These are phyloP conservation scores for Sedum album DNA, from an alignment of 164 flowering plant genomes.

Conservation along the genomic window DNA sequence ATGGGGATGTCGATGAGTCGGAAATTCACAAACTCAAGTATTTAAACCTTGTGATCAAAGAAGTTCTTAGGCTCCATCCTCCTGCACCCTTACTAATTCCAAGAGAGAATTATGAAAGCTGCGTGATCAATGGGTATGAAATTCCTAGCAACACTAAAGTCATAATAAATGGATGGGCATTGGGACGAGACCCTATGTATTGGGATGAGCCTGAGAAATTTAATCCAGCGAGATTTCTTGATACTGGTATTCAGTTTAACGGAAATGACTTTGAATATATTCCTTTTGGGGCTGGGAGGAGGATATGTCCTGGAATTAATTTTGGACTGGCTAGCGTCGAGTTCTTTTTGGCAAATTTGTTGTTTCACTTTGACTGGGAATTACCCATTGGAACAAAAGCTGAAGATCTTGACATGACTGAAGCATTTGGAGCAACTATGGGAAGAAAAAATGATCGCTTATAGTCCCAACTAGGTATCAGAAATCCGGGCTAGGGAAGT, in stretches of 20 bases:
- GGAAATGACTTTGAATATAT: too few species aligned
- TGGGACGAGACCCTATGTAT: too few species aligned
- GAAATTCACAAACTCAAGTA: constrained; percentile 7
- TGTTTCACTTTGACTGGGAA: constrained; percentile 17
- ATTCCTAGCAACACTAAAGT: not conserved
- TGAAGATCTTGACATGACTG: constrained; percentile 13
- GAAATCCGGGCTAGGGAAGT: not conserved
- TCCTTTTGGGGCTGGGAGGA: too few species aligned
- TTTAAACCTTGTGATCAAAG: constrained; percentile 5
- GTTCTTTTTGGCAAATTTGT: not conserved
- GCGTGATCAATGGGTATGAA: constrained; percentile 7
- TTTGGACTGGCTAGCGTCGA: constrained; percentile 10
- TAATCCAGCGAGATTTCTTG: too few species aligned
- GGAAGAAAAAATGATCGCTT: constrained; percentile 6
- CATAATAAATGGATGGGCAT: too few species aligned
- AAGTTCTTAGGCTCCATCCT: too few species aligned
- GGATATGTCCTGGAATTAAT: too few species aligned
- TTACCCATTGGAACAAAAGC: constrained; percentile 10
- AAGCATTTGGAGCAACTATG: constrained; percentile 4
- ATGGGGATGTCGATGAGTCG: constrained; percentile 4
- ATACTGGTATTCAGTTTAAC: too few species aligned
- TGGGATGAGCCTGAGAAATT: too few species aligned
- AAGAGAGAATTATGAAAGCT: not conserved
- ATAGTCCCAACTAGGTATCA: not conserved
- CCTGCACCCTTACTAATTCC: constrained; percentile 6